These are phyloP conservation scores for Pulveroboletus sp. DNA, from an alignment of 768 basidiomycete genomes.

Conservation along the genomic window DNA sequence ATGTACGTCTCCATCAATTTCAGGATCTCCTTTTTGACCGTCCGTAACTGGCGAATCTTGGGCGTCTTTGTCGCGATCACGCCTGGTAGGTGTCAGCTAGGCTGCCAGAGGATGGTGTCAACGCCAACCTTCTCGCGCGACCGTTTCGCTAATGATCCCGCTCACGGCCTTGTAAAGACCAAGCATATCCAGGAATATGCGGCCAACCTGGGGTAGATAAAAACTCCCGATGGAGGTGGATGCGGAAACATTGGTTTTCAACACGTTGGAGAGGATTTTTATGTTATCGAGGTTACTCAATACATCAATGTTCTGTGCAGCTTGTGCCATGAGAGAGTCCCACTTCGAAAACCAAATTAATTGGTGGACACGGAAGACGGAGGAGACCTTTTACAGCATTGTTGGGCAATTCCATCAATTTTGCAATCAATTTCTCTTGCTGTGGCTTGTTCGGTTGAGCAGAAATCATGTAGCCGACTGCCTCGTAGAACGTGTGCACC, in stretches of 20 bases:
- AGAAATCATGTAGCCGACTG: conserved; percentile 99
- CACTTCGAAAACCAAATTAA: conserved; percentile 54
- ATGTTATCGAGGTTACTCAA: conserved; percentile 89
- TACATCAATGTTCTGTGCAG: conserved; percentile 89
- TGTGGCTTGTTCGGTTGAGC: conserved; percentile 97
- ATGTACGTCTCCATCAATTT: conserved; percentile 98
- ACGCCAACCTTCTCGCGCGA: conserved; percentile 73
- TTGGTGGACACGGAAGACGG: background rate
- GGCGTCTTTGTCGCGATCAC: conserved; percentile 94
- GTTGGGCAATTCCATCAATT: conserved; percentile 96
- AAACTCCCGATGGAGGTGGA: conserved; percentile 96
- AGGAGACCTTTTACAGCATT: conserved; percentile 70
- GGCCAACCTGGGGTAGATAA: conserved; percentile 95
- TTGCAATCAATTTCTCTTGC: conserved; percentile 92
- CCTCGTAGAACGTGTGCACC: conserved; percentile 98
- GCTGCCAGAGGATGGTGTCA: background rate
- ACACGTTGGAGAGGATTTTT: conserved; percentile 92
- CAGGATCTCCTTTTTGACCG: conserved; percentile 97
- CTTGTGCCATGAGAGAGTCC: conserved; percentile 97
- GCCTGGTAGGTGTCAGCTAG: conserved; percentile 44
- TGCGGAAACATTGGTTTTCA: conserved; percentile 98
- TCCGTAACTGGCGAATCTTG: conserved; percentile 89
- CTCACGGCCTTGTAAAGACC: conserved; percentile 97
- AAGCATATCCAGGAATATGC: conserved; percentile 97
- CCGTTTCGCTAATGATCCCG: conserved; percentile 91